Evolutionary conservation across 192 early-diverging fungal species (phyloP), one percentile per base, ranked within the genome.

Genomic region (Allomyces arbusculus): DNA sequence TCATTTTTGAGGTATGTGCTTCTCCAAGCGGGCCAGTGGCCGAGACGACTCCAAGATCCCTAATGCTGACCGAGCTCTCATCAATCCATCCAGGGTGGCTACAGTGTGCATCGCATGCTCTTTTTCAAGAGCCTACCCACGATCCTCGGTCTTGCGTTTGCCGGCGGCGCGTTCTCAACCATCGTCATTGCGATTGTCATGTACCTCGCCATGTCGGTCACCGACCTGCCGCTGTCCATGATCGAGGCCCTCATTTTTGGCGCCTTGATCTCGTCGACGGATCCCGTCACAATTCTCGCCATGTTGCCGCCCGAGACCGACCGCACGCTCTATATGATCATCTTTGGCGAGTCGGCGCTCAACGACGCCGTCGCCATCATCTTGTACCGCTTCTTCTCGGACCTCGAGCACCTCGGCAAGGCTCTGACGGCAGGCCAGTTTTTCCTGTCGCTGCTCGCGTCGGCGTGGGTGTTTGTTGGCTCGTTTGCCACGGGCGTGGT

Each of bases 341-440:
- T 83, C 61, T 83, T 83, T 71, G 82, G 82, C n/a, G 82, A 83
- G 72, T 75, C 73, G 33, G 82, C 82, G 1, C 73, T 83, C 43
- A 83, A 83, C 68, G 82, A 83, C 65, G 82, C 82, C 40, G 82
- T 83, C 23, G 69, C 78, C 8, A 81, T 83, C 67, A 83, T 83
- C 63, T 73, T 83, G n/a, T 83, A 77, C 74, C 70, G 78, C 11
- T 83, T 83, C 71, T 83, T 83, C 65, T 75, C 78, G 14, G 68
- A 64, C 19, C 66, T 82, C 28, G 81, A 79, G 14, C 77, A 82
- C 69, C 75, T 75, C 0, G 67, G 76, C 20, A 76, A 74, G 75
- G 67, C 71, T 24, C 71, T 82, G 8, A 72, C 72, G 6, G 64
- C 70, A 7, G 70, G 72, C 6, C 74, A 77, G 63, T 79, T 82